Evolutionary conservation across 169 alveolate genomes (phyloP).

Genomic region (Babesia ovis): DNA sequence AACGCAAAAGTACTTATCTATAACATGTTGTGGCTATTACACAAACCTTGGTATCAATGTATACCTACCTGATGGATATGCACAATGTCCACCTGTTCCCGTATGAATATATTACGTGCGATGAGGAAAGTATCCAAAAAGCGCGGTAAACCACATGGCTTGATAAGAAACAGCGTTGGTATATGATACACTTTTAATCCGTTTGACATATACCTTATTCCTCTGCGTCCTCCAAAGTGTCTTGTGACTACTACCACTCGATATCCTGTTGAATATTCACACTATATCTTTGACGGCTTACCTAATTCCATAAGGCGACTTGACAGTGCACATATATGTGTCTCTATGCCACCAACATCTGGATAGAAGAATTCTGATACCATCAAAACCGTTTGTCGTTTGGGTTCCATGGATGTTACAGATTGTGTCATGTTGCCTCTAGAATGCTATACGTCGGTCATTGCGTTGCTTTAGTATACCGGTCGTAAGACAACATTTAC

Average conservation of each 20-base stretch:
- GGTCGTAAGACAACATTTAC: too few species aligned
- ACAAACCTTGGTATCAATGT: too few species aligned
- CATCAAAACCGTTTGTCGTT: conserved; percentile 50
- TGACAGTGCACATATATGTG: conserved; percentile 95
- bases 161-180: conserved; percentile 85
- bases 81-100: conserved; percentile 95
- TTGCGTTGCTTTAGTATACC: too few species aligned
- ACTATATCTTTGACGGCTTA: conserved; percentile 7
- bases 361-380: conserved; percentile 94
- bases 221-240: conserved; percentile 87
- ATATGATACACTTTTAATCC: conserved; percentile 97
- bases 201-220: conserved; percentile 95
- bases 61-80: conserved; percentile 75
- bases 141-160: conserved; percentile 65
- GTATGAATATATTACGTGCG: conserved; percentile 89
- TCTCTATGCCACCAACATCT: conserved; percentile 98
- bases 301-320: conserved; percentile 88
- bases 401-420: too few species aligned
- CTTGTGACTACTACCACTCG: conserved; percentile 96
- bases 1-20: neutral
- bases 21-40: neutral
- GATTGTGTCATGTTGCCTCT: too few species aligned
- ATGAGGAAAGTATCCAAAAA: conserved; percentile 67
- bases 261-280: conserved; percentile 82
- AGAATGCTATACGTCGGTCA: too few species aligned